Evolutionary conservation across 495 filamentous ascomycete species (phyloP).

Genomic region (Neurospora sp.): DNA sequence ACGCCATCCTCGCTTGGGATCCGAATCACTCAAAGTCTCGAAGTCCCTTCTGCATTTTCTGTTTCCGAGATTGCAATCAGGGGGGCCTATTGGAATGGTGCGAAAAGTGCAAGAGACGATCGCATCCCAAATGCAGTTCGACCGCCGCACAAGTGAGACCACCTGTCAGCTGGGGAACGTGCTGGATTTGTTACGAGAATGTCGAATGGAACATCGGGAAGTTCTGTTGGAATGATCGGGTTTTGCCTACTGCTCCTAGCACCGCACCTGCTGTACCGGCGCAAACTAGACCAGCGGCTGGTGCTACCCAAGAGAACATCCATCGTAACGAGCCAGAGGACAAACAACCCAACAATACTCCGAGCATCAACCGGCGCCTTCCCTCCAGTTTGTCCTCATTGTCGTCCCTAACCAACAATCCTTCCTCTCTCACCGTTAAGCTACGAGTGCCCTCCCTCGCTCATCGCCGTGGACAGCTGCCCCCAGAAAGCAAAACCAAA

Average conservation of each 20-base stretch:
- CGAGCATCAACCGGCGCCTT: neutral
- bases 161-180: too few relatives aligned
- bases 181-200: neutral
- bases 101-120: neutral
- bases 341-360: neutral
- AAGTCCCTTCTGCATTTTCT: neutral
- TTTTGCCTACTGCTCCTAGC: neutral
- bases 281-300: rapidly evolving
- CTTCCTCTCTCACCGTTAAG: neutral
- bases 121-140: neutral
- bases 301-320: neutral
- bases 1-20: neutral
- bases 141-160: too few relatives aligned
- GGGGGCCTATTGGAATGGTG: too few relatives aligned
- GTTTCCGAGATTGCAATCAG: too few relatives aligned
- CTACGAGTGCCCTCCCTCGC: neutral
- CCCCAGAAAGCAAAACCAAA: neutral
- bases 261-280: neutral
- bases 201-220: neutral
- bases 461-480: neutral
- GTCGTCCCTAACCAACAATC: neutral
- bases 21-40: neutral
- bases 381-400: neutral
- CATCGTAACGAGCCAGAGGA: neutral
- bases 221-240: neutral